Conservation (phyloP, 225 moss, liverwort and hornwort genomes). For the Lunularia cruciata region DNA sequence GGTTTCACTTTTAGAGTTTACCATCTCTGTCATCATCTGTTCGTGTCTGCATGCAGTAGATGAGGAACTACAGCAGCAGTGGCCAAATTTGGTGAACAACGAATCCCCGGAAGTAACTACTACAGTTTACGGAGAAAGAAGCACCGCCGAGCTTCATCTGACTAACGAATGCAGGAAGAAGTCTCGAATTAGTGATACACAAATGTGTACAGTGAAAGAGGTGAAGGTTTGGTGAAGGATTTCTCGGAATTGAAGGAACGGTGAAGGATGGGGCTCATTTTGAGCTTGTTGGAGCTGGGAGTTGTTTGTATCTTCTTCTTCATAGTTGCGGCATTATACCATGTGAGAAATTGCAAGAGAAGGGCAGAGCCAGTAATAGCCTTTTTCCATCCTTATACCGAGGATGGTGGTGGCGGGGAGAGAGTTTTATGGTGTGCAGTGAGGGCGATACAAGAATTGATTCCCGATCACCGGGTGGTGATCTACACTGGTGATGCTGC, state of each 20-base stretch:
- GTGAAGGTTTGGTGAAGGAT: no score
- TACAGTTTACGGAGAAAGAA: no score
- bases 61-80: no score
- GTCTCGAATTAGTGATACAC: no score
- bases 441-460: conserved; percentile 67
- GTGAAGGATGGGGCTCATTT: conserved; percentile 12
- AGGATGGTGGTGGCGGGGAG: conserved; percentile 98
- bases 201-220: no score
- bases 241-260: background rate
- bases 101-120: no score
- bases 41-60: no score
- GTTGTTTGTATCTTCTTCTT: conserved; percentile 7
- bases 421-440: conserved; percentile 95
- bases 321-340: conserved; percentile 5
- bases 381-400: conserved; percentile 91
- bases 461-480: conserved; percentile 52
- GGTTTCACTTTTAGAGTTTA: no score
- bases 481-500: conserved; percentile 83
- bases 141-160: no score
- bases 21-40: no score
- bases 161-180: no score
- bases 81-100: no score
- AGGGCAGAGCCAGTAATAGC: conserved; percentile 59
- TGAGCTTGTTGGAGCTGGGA: conserved; percentile 20
- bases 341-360: conserved; percentile 18